Evolutionary conservation across 768 basidiomycete genomes (phyloP).

Genomic region (Tylopilus sp.): DNA sequence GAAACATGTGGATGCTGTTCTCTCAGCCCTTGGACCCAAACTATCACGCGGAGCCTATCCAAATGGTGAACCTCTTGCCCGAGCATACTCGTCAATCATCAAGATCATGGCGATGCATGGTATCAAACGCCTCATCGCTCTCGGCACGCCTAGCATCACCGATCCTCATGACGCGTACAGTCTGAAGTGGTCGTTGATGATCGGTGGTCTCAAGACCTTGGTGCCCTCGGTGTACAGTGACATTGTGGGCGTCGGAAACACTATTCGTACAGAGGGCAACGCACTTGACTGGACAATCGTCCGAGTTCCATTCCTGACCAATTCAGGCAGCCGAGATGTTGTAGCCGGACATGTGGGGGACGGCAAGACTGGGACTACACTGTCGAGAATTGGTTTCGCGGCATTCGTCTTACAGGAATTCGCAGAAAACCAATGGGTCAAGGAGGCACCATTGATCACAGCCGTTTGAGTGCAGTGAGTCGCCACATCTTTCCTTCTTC

Average conservation of each 20-base stretch:
- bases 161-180: slow-evolving; percentile 60
- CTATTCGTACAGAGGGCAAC: slow-evolving; percentile 44
- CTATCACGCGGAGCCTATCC: slow-evolving; percentile 40
- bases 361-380: slow-evolving; percentile 43
- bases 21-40: slow-evolving; percentile 63
- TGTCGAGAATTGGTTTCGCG: slow-evolving; percentile 59
- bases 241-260: slow-evolving; percentile 60
- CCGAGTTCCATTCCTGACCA: slow-evolving; percentile 62
- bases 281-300: slow-evolving; percentile 68
- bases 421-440: slow-evolving; percentile 55
- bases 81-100: slow-evolving; percentile 54
- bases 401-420: slow-evolving; percentile 59
- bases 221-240: slow-evolving; percentile 63
- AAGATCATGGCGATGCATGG: slow-evolving; percentile 49
- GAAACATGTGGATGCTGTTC: slow-evolving; percentile 54
- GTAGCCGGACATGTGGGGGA: slow-evolving; percentile 70
- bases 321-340: slow-evolving; percentile 42
- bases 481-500: too few relatives aligned
- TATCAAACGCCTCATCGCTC: slow-evolving; percentile 58
- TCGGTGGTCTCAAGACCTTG: slow-evolving; percentile 36
- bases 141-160: slow-evolving; percentile 64
- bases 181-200: slow-evolving; percentile 36
- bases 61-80: slow-evolving; percentile 55
- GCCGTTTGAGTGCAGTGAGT: not conserved
- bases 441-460: slow-evolving; percentile 36